Percentiles rank a stretch among this genome's conserved stretches.
phyloP scores from a whole-genome alignment of 129 eudicot genomes.

The Escallonia rubra region DNA sequence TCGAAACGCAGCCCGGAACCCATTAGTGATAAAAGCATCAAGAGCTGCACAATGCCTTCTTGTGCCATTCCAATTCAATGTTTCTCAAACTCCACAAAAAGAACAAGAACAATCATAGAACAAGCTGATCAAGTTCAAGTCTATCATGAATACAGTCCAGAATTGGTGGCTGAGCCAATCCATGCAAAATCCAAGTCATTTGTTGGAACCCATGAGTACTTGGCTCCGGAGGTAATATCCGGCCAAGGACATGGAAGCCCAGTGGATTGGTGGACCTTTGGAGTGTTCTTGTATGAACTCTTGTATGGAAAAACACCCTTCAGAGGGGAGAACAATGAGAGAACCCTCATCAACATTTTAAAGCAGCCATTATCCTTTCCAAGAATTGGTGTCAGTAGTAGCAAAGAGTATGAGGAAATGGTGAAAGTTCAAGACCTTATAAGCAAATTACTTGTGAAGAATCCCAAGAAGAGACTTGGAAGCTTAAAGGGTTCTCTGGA shows the following conservation, averaged over 20 bases:
- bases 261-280: conserved; percentile 85
- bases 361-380: conserved; percentile 63
- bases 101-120: conserved; percentile 24
- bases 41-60: conserved; percentile 37
- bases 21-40: conserved; percentile 1
- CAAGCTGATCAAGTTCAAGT: neutral
- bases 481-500: conserved; percentile 65
- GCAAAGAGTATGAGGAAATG: conserved; percentile 68
- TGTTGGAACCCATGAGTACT: conserved; percentile 78
- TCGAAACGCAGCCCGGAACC: conserved; percentile 25
- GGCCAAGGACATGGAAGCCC: conserved; percentile 83
- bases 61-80: conserved; percentile 61
- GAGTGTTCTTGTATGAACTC: conserved; percentile 68
- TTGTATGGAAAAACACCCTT: conserved; percentile 68
- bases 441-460: conserved; percentile 55
- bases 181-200: conserved; percentile 66
- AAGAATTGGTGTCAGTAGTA: conserved; percentile 49
- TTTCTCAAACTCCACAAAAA: conserved; percentile 41
- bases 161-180: conserved; percentile 66
- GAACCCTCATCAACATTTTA: conserved; percentile 62
- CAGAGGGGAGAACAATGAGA: conserved; percentile 77
- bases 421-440: conserved; percentile 67
- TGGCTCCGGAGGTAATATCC: conserved; percentile 76
- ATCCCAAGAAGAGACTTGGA: conserved; percentile 75
- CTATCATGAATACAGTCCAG: conserved; percentile 27